Evolutionary conservation across 225 moss, liverwort and hornwort genomes (phyloP).

Genomic region (Polytrichum formosum): DNA sequence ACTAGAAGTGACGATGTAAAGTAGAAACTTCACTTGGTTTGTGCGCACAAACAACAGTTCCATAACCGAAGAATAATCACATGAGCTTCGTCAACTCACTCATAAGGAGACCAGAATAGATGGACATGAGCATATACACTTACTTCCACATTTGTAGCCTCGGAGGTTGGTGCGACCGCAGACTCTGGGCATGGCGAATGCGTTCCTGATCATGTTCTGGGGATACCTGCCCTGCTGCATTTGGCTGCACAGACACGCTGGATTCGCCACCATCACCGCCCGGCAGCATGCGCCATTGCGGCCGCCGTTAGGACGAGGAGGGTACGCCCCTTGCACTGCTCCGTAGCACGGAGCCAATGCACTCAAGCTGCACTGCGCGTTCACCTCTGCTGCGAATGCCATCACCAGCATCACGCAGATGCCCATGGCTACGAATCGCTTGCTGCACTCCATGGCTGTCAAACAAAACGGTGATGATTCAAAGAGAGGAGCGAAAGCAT

Average conservation of each 20-base stretch:
- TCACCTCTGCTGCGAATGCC: slow-evolving; percentile 15
- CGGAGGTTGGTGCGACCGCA: slow-evolving; percentile 34
- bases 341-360: slow-evolving; percentile 21
- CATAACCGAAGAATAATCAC: too few species aligned
- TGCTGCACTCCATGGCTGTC: not conserved
- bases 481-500: too few species aligned
- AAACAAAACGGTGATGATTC: too few species aligned
- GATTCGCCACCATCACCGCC: slow-evolving; percentile 22
- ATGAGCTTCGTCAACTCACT: too few species aligned
- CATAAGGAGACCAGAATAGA: too few species aligned
- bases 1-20: too few species aligned
- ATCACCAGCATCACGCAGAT: slow-evolving; percentile 7
- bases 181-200: slow-evolving; percentile 44
- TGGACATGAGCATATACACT: not conserved
- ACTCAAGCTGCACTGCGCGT: slow-evolving; percentile 20
- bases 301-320: slow-evolving; percentile 13
- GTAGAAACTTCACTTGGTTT: too few species aligned
- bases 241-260: slow-evolving; percentile 31
- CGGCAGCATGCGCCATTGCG: slow-evolving; percentile 27
- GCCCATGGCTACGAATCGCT: not conserved
- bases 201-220: slow-evolving; percentile 34
- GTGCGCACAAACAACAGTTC: too few species aligned
- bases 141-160: slow-evolving; percentile 36
- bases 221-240: slow-evolving; percentile 18
- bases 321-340: slow-evolving; percentile 24